Base-by-base conservation (phyloP, 2,329 filamentous ascomycete genomes). In the Coccinonectria pachysandricola region DNA sequence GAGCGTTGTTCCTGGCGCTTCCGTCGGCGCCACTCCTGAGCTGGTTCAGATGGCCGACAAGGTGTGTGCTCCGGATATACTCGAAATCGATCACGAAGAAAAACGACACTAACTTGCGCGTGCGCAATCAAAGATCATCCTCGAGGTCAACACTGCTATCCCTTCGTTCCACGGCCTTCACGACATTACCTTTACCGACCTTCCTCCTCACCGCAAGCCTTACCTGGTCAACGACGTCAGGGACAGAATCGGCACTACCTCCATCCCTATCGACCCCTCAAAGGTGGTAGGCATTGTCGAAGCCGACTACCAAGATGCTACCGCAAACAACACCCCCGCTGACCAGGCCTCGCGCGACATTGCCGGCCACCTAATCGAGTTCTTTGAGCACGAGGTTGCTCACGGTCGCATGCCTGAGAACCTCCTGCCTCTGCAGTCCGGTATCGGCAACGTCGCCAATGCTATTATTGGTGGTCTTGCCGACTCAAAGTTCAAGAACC, bases 371-470 rank as follows among this genome's bases (percentile, higher is more conserved):
- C 57, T 93, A 31, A 91, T 93, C 38, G 83, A 92, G 45, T 72
- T 67, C 63, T 67, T 93, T 29, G 78, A 91, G 60, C 81, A 92
- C 56, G 85, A 93, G 56, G 86, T 93, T 27, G 60, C 62, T 15
- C 76, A 78, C 38, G 85, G 79, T 36, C 77, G 85, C 19, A 70
- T 93, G 26, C 85, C 85, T 3, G 56, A 70, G 42, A 84, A 75
- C 48, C 71, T 93, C 2, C 66, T 91, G 1, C 84, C 84, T 2
- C 68, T 92, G 11, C 84, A 93, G 56, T 87, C 80, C 8, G 85
- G 85, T 22, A 93, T 93, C 42, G 85, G 86, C 38, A 93, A 93
- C 62, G 92, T 93, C 42, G 85, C 85, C 56, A 93, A 93, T 55
- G 85, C 85, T 19, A 86, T 93, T 36, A 75, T 93, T 33, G 84